Base-by-base conservation (phyloP, 495 filamentous ascomycete genomes). In the Trichoderma reesei region DNA sequence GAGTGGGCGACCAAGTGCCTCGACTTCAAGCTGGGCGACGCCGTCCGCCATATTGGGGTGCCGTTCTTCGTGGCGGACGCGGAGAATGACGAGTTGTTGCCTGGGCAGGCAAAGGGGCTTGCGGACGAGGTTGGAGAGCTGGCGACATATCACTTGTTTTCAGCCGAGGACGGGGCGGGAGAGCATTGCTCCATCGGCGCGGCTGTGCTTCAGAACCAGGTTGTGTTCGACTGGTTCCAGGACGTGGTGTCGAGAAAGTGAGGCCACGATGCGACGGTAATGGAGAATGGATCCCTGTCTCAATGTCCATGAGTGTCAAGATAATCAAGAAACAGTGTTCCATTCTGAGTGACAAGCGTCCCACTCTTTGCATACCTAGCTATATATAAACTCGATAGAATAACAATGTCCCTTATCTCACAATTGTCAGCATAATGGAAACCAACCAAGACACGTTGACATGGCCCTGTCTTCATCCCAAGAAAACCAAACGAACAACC, bases 1-100 rank as follows among this genome's bases (percentile, higher is more conserved):
- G 66, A 77, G 1, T 77, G 68, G 61, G 59, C 74, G 5, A 65
- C 36, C 14, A 9, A 63, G 33, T 65, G 62, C 4, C 59, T 70
- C 37, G 20, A 65, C 31, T 71, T 69, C 34, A 74, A 65, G 2
- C 62, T 79, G 0, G 68, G 72, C 11, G 72, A 65, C 9, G 65
- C 73, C 14, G 18, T 61, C 11, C 41, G 70, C 18, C 67, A 73
- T 14, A 73, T 79, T 56, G 42, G 67, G 3, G 39, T 67, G 2
- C 78, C 76, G 0, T 71, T 76, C 1, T 78, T 72, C 48, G 67
- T 78, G 5, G 76, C 67, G 0, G 67, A 73, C 20, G 72, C 74
- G 14, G 64, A 72, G 64, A 44, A 66, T n/a, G 77, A 80, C n/a
- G 56, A 63, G 46, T 73, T 74, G 60, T 76, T 74, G 48, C 18